Base-by-base conservation (phyloP, 2,329 filamentous ascomycete genomes). In the Fusarium sacchari region DNA sequence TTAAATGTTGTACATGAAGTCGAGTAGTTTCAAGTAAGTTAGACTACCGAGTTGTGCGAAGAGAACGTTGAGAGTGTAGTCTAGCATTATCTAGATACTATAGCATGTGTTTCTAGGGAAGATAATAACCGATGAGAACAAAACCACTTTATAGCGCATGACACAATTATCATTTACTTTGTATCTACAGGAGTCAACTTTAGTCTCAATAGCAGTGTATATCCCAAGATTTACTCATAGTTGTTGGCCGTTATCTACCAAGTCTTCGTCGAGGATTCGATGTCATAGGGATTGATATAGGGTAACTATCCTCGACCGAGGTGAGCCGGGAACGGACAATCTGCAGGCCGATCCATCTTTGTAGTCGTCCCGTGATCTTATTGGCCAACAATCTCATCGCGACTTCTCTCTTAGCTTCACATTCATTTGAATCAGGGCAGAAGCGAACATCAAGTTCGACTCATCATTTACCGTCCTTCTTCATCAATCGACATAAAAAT, bases 271-370 rank as follows among this genome's bases (percentile, higher is more conserved):
- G 22, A 50, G 20, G 22, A 50, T 50, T 28, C 4, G 14, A 37
- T 7, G 17, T 37, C 8, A 5, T 15, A n/a, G 10, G 26, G 0
- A 11, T 30, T 4, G 13, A 26, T 67, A n/a, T 39, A 77, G 72
- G 70, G 74, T 76, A 75, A 26, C 18, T 12, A 7, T 1, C n/a
- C 3, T 26, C 22, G 36, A 64, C 59, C 26, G 28, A 49, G 55
- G 55, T 53, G 22, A 50, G 24, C 57, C 71, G 75, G 75, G 61
- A 71, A 58, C 75, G 75, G 75, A 77, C 68, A 77, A 77, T 77
- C 69, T 69, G 58, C 56, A 55, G 30, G 55, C 75, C 75, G 69
- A 59, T 58, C 44, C 15, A 34, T 61, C 58, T 30, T 24, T 13
- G 44, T 28, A 46, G 30, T 39, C 49, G 58, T 50, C 50, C 58